Evolutionary conservation across 1,284 basidiomycete genomes (phyloP).

Genomic region (Rhodotorula sp.): DNA sequence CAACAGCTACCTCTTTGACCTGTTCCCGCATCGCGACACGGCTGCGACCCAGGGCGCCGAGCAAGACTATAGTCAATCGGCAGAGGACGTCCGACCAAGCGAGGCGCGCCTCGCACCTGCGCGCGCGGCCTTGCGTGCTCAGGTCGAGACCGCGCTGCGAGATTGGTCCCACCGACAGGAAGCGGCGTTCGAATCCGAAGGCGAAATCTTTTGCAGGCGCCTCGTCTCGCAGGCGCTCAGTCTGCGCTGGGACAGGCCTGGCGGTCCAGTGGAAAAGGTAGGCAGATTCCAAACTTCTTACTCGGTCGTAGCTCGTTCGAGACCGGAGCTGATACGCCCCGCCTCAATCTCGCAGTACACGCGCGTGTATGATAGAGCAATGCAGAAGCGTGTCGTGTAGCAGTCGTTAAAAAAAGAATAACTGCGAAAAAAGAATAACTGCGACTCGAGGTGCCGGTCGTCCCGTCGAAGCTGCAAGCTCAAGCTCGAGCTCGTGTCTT

Average conservation of each 20-base stretch:
- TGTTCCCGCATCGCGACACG: slow-evolving; percentile 3
- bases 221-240: slow-evolving; percentile 20
- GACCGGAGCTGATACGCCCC: too few species aligned
- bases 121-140: not conserved
- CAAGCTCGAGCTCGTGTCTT: too few species aligned
- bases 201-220: slow-evolving; percentile 15
- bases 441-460: not conserved
- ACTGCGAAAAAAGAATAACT: too few species aligned
- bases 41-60: slow-evolving; percentile 6
- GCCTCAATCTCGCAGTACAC: slow-evolving; percentile 7
- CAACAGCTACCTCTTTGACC: slow-evolving; percentile 27
- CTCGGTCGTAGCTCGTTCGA: too few species aligned
- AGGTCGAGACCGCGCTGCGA: not conserved
- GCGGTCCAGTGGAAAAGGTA: slow-evolving; percentile 33
- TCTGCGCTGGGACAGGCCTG: slow-evolving; percentile 23
- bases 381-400: not conserved
- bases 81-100: slow-evolving; percentile 15
- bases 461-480: too few species aligned
- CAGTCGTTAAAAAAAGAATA: too few species aligned
- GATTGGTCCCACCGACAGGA: not conserved
- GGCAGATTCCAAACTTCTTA: too few species aligned
- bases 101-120: slow-evolving; percentile 15
- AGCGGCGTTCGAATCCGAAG: not conserved
- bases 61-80: slow-evolving; percentile 9
- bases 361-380: slow-evolving; percentile 22